Conservation (phyloP, 1,139 yeast species). For the Yamadazyma dendronema region DNA sequence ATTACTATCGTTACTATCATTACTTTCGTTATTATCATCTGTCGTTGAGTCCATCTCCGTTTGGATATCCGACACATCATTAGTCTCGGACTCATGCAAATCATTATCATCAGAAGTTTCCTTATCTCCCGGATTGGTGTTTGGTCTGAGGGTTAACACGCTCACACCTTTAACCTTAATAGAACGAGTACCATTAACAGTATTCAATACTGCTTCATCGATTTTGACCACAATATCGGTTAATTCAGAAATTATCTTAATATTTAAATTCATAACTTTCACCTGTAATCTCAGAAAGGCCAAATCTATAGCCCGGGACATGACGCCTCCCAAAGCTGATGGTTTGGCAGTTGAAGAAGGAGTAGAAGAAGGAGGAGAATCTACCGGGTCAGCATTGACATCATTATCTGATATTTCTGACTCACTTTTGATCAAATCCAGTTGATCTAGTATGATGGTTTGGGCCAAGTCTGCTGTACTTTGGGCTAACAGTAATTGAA, state of each 20-base stretch:
- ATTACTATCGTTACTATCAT: slow-evolving; percentile 22
- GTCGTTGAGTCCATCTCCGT: slow-evolving; percentile 13
- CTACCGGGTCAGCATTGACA: background rate
- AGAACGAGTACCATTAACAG: slow-evolving; percentile 48
- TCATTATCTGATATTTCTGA: background rate
- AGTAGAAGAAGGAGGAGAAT: background rate
- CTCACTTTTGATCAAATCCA: slow-evolving; percentile 10
- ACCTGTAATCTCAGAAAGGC: slow-evolving; percentile 64
- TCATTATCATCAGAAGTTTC: no score
- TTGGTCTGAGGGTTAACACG: slow-evolving; percentile 38
- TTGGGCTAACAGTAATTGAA: slow-evolving; percentile 53
- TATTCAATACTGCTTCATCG: slow-evolving; percentile 37
- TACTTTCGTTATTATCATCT: slow-evolving; percentile 17
- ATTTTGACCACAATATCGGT: slow-evolving; percentile 44
- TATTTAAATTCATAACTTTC: slow-evolving; percentile 38
- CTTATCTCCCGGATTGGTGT: slow-evolving; percentile 29
- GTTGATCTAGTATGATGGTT: slow-evolving; percentile 45
- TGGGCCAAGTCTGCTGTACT: slow-evolving; percentile 65
- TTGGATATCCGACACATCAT: no score
- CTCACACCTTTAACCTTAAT: slow-evolving; percentile 39
- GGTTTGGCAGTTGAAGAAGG: slow-evolving; percentile 17
- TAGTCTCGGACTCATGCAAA: no score
- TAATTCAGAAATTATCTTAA: slow-evolving; percentile 53
- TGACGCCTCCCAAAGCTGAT: slow-evolving; percentile 51
- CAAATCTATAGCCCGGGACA: slow-evolving; percentile 64